Base-by-base conservation (phyloP, 352 stramenopile species). In the Globisporangium iwayamae region DNA sequence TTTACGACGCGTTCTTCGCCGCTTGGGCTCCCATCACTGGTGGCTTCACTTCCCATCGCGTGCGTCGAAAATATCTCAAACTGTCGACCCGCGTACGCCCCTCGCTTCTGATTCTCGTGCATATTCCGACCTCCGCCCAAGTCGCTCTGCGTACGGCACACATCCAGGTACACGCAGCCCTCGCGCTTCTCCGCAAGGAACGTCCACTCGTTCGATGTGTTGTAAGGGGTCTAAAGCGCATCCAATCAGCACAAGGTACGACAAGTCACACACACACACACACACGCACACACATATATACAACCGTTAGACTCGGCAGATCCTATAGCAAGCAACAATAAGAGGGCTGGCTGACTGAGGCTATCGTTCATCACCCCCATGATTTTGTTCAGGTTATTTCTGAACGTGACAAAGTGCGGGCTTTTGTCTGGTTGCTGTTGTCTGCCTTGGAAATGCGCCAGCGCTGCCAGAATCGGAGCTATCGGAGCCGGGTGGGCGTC, bases 341-440 rank as follows among this genome's bases (percentile, higher is more conserved):
- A 58, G n/a, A 60, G 32, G 20, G 50, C n/a, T 30, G n/a, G 16
- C 22, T 28, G 25, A 34, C 11, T 20, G 48, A 25, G 45, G 25
- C 20, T 18, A n/a, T 34, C 4, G 32, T 43, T 43, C 68, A 39
- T 62, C 61, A 93, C 85, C 4, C 78, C 79, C 57, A 93, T 79
- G 60, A 93, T 90, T 52, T 91, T 93, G 77, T 93, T 93, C 46
- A 93, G 61, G 60, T 93, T 91, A 72, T 93, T 93, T 39, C 85
- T 71, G 53, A 72, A 93, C 38, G 79, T 93, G 56, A 91, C 69
- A 53, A 93, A 81, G 41, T 90, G 75, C 20, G 74, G 74, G 0
- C 52, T 39, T n/a, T 57, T 68, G 18, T 51, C 39, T 4, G 64
- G 66, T 34, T 71, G 55, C 50, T 48, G 32, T 62, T 43, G 18